Evolutionary conservation across 2,329 filamentous ascomycete species (phyloP), one percentile per base, ranked within the genome.

Genomic region (Neurospora sp.): DNA sequence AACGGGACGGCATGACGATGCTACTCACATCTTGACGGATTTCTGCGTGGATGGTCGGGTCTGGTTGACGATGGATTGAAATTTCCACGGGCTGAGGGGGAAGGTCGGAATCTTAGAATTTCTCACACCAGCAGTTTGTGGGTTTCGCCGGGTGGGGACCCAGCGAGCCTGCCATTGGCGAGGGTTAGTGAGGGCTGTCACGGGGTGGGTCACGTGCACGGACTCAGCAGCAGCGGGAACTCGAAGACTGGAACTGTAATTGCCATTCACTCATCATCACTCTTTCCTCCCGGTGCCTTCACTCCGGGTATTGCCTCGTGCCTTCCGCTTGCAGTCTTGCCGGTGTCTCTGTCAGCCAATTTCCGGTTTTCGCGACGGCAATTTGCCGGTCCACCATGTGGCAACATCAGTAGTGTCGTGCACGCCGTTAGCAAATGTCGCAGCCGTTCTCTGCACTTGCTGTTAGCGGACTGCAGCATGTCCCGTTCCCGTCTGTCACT

Each of bases 1-100:
- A 62, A 69, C 43, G 70, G 68, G 40, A 66, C 33, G 70, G 36
- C 38, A 66, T 68, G 39, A 71, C 66, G 71, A 66, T 68, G 71
- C 68, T 73, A 80, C 79, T 80, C 78, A 80, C 79, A 80, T 80
- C 79, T 80, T 80, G 78, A 79, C 76, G 74, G 76, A 76, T 77
- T 77, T 76, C 75, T 77, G 74, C 75, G 74, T 74, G 75, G 78
- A 80, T 80, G 79, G 78, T 78, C 74, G 75, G 72, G 74, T 73
- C 74, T 74, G 71, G 74, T 74, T 76, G 75, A 72, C 74, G 76
- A 77, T 76, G 73, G 73, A 71, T 74, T 73, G 73, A 75, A 72
- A 75, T 74, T 77, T 75, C 76, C 73, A 57, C 46, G 46, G 46
- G 74, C 73, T 75, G 74, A 77, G 46, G 75, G 74, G 75, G 74